Percentiles rank a stretch among this genome's conserved stretches.
These are phyloP conservation scores for Boletus vinaceobasis DNA, from an alignment of 768 basidiomycete genomes.

Conservation along the genomic window DNA sequence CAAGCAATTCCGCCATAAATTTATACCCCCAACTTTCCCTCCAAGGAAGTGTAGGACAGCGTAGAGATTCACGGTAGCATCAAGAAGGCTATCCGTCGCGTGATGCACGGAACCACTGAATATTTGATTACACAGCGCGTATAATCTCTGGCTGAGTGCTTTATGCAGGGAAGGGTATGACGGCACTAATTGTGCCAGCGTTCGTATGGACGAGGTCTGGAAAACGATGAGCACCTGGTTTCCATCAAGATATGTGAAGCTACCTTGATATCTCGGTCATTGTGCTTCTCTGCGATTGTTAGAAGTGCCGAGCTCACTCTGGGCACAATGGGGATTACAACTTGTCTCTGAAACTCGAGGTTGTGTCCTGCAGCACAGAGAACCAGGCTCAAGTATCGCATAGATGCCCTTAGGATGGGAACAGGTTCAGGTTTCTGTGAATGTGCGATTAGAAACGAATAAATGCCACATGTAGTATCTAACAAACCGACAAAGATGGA, in stretches of 20 bases:
- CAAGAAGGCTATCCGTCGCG: slow-evolving; percentile 37
- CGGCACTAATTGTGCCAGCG: slow-evolving; percentile 54
- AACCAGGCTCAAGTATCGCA: slow-evolving; percentile 61
- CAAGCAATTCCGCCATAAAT: slow-evolving; percentile 70
- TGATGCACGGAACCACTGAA: slow-evolving; percentile 53
- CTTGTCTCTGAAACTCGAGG: slow-evolving; percentile 81
- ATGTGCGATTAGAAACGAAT: slow-evolving; percentile 13
- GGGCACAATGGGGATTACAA: slow-evolving; percentile 65
- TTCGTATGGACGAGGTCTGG: slow-evolving; percentile 45
- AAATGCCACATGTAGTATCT: slow-evolving; percentile 15
- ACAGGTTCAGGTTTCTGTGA: slow-evolving; percentile 64
- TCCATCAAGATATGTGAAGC: background rate
- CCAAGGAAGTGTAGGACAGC: slow-evolving; percentile 65
- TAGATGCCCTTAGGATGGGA: slow-evolving; percentile 57
- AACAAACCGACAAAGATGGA: slow-evolving; percentile 68
- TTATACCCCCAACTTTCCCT: slow-evolving; percentile 73
- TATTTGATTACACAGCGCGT: slow-evolving; percentile 50
- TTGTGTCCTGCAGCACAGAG: slow-evolving; percentile 57
- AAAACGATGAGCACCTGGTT: slow-evolving; percentile 3
- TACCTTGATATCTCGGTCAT: slow-evolving; percentile 56
- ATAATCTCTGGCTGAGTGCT: slow-evolving; percentile 49
- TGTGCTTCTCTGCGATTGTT: slow-evolving; percentile 49
- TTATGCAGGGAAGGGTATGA: slow-evolving; percentile 68
- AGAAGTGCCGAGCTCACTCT: slow-evolving; percentile 66
- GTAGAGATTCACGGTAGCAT: slow-evolving; percentile 56